Evolutionary conservation across 441 rosid genomes (phyloP).

Genomic region (Brassica balearica): DNA sequence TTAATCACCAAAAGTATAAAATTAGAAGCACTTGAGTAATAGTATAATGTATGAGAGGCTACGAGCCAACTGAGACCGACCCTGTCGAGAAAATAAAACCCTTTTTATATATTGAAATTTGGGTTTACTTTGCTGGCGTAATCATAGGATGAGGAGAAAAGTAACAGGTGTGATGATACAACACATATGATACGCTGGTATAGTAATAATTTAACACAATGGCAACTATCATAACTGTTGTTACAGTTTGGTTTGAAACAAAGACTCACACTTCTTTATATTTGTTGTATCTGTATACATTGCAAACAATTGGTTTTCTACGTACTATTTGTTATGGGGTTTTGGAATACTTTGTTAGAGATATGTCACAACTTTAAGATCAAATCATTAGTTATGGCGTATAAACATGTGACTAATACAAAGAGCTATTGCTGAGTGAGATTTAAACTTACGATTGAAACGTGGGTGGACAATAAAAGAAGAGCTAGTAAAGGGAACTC

Average conservation of each 20-base stretch:
- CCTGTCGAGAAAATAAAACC: slow-evolving; percentile 16
- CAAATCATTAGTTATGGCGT: not conserved
- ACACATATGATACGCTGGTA: not conserved
- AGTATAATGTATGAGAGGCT: slow-evolving; percentile 27
- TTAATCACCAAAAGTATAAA: slow-evolving; percentile 23
- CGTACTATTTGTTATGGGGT: not conserved
- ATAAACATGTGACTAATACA: not conserved
- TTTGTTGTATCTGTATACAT: not conserved
- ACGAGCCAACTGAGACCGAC: slow-evolving; percentile 25
- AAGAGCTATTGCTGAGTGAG: slow-evolving; percentile 3
- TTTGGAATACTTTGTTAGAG: not conserved
- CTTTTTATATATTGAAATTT: not conserved
- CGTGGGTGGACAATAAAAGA: slow-evolving; percentile 22
- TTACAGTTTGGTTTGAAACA: not conserved
- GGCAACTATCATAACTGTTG: not conserved
- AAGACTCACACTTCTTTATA: not conserved
- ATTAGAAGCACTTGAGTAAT: slow-evolving; percentile 29
- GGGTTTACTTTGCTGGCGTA: slow-evolving; percentile 23
- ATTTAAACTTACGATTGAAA: slow-evolving; percentile 7
- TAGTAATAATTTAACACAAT: slow-evolving; percentile 11
- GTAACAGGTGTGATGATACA: slow-evolving; percentile 10
- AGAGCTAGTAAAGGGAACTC: slow-evolving; percentile 20
- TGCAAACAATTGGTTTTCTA: not conserved
- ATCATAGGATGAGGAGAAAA: slow-evolving; percentile 1
- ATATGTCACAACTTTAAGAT: not conserved